Evolutionary conservation across 352 stramenopile genomes (phyloP).

Genomic region (Phytopythium chamaehyphon): DNA sequence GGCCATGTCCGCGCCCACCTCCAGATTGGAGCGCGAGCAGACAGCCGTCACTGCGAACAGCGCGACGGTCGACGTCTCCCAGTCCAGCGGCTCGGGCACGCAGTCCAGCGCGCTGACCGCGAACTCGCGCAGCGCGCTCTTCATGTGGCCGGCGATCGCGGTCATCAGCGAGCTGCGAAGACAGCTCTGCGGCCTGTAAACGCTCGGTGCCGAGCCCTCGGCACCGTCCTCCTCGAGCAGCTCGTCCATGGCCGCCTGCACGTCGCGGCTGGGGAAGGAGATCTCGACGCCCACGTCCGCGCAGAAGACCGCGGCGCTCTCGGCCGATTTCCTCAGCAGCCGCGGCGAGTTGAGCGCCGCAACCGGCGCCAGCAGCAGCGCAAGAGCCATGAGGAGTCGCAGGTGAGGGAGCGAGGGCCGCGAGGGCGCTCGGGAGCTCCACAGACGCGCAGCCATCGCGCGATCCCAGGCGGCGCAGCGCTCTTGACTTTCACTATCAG

Average conservation of each 20-base stretch:
- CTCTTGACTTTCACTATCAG: no score
- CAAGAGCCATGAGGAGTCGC: neutral
- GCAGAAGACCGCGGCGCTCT: slow-evolving; percentile 27
- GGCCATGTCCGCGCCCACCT: slow-evolving; percentile 18
- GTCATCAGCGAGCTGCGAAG: slow-evolving; percentile 34
- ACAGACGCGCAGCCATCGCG: neutral
- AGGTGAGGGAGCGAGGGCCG: neutral
- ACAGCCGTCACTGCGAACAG: slow-evolving; percentile 31
- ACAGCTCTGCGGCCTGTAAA: slow-evolving; percentile 14
- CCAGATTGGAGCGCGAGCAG: slow-evolving; percentile 42
- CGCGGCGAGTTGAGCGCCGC: neutral
- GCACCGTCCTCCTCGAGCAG: slow-evolving; percentile 6
- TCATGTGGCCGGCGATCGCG: slow-evolving; percentile 26
- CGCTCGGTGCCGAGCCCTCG: neutral
- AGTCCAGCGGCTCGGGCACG: slow-evolving; percentile 24
- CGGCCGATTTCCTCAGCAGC: slow-evolving; percentile 7
- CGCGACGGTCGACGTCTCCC: slow-evolving; percentile 23
- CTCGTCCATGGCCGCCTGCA: slow-evolving; percentile 15
- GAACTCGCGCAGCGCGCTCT: slow-evolving; percentile 23
- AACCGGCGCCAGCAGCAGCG: neutral
- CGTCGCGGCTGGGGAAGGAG: slow-evolving; percentile 26
- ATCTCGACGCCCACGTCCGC: slow-evolving; percentile 41
- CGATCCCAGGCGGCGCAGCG: no score
- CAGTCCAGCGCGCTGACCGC: slow-evolving; percentile 43
- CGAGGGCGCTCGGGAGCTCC: neutral